Evolutionary conservation across 495 filamentous ascomycete species (phyloP), one percentile per base, ranked within the genome.

Genomic region (Gamarada debralockiae): DNA sequence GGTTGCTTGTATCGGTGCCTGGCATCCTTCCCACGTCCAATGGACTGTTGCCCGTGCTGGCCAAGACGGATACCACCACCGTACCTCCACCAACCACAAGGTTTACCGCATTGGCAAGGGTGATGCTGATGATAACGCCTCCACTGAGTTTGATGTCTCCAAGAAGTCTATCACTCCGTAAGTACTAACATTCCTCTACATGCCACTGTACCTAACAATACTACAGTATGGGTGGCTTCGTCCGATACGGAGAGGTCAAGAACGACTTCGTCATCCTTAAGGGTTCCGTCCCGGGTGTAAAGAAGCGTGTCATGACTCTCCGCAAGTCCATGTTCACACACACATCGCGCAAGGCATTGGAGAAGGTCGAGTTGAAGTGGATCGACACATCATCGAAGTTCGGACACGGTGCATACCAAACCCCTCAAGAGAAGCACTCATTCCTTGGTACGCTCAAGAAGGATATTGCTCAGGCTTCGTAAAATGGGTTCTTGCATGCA

Each of bases 301-400:
- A 97, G 90, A 99, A 97, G 90, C 84, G 95, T 70, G 83, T 99
- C 70, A 91, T 97, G 85, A 99, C 95, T 59, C 84, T 99, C 60
- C 88, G 95, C 70, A 99, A 99, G 82, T 96, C 95, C 45, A 93
- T 99, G 80, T 99, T 95, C 84, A 83, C 79, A 58, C 95, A 99
- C 84, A 97, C 92, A 53, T 95, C 84, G 67, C 79, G 95, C 67
- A 88, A 86, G 71, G 88, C 95, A 34, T 79, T 95, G 70, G 95
- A 99, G 87, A 97, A 97, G 86, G 86, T 97, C 68, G 92, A 97
- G 57, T 87, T 99, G 76, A 99, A 99, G 78, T 99, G 95, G 95
- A 97, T 99, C 83, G 95, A 99, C 68, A 99, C 95, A 61, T 96
- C 91, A 41, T 96, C 90, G 76, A 95, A 99, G 84, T 99, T 97